Evolutionary conservation across 495 filamentous ascomycete genomes (phyloP).

Genomic region (Cladorrhinum samala): DNA sequence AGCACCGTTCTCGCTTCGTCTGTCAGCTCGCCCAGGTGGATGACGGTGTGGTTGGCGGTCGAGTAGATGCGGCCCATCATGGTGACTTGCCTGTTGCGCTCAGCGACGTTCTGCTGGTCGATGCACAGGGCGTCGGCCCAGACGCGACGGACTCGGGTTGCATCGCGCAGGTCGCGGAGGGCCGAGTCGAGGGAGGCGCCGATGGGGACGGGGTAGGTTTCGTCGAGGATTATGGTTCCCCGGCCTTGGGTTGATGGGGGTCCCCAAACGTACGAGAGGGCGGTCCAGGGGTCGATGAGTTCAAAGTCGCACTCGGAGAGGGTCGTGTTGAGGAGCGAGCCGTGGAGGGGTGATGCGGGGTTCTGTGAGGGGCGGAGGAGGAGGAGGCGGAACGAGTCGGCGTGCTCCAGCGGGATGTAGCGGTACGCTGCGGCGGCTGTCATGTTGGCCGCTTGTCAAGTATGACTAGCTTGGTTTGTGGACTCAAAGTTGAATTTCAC

Average conservation of each 20-base stretch:
- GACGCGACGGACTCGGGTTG: background rate
- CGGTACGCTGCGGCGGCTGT: background rate
- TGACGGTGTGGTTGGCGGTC: background rate
- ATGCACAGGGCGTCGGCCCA: background rate
- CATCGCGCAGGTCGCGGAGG: background rate
- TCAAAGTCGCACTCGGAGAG: conserved; percentile 4
- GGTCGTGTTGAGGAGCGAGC: background rate
- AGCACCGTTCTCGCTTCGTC: background rate
- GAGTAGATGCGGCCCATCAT: background rate
- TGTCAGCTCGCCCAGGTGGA: background rate
- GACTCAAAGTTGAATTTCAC: too few species aligned
- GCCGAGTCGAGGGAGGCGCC: background rate
- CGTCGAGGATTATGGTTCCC: background rate
- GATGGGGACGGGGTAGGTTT: background rate
- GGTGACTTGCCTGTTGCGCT: background rate
- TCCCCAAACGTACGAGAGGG: background rate
- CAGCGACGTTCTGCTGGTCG: background rate
- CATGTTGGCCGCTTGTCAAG: too few species aligned
- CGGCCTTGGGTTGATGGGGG: background rate
- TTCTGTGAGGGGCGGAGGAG: background rate
- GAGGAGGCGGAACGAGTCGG: background rate
- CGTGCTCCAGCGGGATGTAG: background rate
- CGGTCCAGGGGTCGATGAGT: background rate
- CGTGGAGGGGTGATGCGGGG: background rate
- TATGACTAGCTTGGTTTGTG: too few species aligned